These are phyloP conservation scores for Sporopachydermia lactativora DNA, from an alignment of 805 yeast genomes.

Conservation along the genomic window DNA sequence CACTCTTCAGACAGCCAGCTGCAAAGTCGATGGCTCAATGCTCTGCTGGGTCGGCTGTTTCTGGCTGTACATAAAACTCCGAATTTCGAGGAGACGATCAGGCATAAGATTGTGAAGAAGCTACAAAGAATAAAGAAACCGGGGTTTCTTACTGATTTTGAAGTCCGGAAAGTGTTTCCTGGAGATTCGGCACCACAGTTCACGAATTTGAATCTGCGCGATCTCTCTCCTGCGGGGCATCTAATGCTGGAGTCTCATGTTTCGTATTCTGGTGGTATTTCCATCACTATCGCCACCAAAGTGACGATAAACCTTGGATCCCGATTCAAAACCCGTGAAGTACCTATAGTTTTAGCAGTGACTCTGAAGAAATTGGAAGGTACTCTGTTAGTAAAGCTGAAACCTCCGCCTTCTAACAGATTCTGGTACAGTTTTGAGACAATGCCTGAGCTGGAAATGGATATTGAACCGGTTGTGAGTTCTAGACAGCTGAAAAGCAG, in stretches of 20 bases:
- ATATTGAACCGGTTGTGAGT: conserved; percentile 84
- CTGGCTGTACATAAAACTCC: conserved; percentile 63
- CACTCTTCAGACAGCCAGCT: conserved; percentile 76
- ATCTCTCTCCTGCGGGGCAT: conserved; percentile 70
- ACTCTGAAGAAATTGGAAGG: conserved; percentile 62
- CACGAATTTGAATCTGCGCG: conserved; percentile 55
- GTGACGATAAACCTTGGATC: conserved; percentile 64
- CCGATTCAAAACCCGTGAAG: conserved; percentile 57
- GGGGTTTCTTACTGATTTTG: conserved; percentile 74
- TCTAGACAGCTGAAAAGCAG: conserved; percentile 68
- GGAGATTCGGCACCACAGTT: conserved; percentile 76
- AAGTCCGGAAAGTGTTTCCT: conserved; percentile 53
- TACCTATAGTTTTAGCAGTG: conserved; percentile 58
- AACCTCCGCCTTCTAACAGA: conserved; percentile 85
- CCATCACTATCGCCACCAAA: conserved; percentile 69
- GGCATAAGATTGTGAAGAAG: conserved; percentile 51
- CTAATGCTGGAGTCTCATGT: conserved; percentile 46
- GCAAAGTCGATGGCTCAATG: conserved; percentile 85
- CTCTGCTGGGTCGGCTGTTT: conserved; percentile 71
- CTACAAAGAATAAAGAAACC: conserved; percentile 73
- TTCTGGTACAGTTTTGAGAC: conserved; percentile 80
- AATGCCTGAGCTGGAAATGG: conserved; percentile 63
- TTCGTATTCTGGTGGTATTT: conserved; percentile 61
- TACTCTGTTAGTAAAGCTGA: conserved; percentile 49
- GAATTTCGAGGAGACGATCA: conserved; percentile 41